Evolutionary conservation across 331 rosid species (phyloP).

Genomic region (Arachis monticola): DNA sequence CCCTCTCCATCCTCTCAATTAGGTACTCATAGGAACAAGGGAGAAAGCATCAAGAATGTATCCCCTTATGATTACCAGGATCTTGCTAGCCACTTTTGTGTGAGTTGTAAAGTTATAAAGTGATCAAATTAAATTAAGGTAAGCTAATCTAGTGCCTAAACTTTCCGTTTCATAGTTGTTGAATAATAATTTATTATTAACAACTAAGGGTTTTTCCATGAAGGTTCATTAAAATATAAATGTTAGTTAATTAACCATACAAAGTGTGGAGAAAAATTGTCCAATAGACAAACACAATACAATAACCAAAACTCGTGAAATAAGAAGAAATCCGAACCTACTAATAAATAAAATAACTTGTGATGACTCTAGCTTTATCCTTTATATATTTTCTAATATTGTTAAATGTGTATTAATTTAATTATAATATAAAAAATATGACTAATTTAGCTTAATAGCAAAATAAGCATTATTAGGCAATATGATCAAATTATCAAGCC

Average conservation of each 20-base stretch:
- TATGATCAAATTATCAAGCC: not conserved
- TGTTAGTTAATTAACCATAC: too few relatives aligned
- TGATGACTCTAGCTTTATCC: too few relatives aligned
- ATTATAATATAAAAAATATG: too few relatives aligned
- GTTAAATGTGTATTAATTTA: too few relatives aligned
- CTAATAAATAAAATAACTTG: too few relatives aligned
- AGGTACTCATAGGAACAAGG: slow-evolving; percentile 35
- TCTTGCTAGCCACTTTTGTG: slow-evolving; percentile 21
- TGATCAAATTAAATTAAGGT: not conserved
- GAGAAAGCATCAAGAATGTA: not conserved
- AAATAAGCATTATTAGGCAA: not conserved
- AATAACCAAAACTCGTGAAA: too few relatives aligned
- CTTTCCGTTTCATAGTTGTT: slow-evolving; percentile 28
- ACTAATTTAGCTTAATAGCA: too few relatives aligned
- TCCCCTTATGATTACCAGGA: slow-evolving; percentile 7
- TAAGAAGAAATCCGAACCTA: too few relatives aligned
- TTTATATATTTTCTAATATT: too few relatives aligned
- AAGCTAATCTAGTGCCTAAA: slow-evolving; percentile 26
- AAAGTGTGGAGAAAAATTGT: too few relatives aligned
- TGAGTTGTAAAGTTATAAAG: slow-evolving; percentile 32
- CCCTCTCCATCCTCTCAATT: slow-evolving; percentile 53
- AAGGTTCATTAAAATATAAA: not conserved
- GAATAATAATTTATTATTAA: slow-evolving; percentile 17
- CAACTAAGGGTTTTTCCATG: not conserved
- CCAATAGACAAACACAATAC: too few relatives aligned